Evolutionary conservation across 1,284 basidiomycete species (phyloP).

Genomic region (Apiotrichum akiyoshidainum): DNA sequence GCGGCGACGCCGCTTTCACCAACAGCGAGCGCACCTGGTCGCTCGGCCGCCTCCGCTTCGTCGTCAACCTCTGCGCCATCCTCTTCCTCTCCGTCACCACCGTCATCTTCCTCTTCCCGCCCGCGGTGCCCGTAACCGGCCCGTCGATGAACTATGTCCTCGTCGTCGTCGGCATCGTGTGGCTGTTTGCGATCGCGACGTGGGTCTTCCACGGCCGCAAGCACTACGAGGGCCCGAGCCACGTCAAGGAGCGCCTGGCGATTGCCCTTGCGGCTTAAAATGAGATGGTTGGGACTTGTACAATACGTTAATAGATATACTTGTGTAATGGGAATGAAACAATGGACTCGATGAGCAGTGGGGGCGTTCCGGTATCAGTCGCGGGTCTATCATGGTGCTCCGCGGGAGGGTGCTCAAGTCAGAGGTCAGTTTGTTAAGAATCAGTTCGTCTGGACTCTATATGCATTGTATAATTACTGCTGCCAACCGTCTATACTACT

Average conservation of each 20-base stretch:
- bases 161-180: slow-evolving; percentile 41
- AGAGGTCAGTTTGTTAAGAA: too few relatives aligned
- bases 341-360: too few relatives aligned
- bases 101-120: slow-evolving; percentile 56
- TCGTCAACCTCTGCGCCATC: slow-evolving; percentile 47
- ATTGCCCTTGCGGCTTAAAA: neutral
- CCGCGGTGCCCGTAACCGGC: slow-evolving; percentile 48
- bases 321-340: too few relatives aligned
- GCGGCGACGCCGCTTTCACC: slow-evolving; percentile 50
- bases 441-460: too few relatives aligned
- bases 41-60: slow-evolving; percentile 39
- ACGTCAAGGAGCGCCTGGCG: slow-evolving; percentile 31
- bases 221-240: slow-evolving; percentile 48
- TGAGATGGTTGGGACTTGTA: too few relatives aligned
- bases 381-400: too few relatives aligned
- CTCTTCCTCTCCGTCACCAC: slow-evolving; percentile 51
- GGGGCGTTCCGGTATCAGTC: too few relatives aligned
- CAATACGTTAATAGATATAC: too few relatives aligned
- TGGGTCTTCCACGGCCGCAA: slow-evolving; percentile 49
- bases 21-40: slow-evolving; percentile 40
- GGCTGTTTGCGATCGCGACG: slow-evolving; percentile 39
- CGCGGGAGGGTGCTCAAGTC: too few relatives aligned
- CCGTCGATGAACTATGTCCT: slow-evolving; percentile 53
- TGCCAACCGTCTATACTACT: neutral
- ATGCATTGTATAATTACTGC: too few relatives aligned